Evolutionary conservation across 2,329 filamentous ascomycete genomes (phyloP), one percentile per base, ranked within the genome.

Genomic region (Monilinia polystroma): DNA sequence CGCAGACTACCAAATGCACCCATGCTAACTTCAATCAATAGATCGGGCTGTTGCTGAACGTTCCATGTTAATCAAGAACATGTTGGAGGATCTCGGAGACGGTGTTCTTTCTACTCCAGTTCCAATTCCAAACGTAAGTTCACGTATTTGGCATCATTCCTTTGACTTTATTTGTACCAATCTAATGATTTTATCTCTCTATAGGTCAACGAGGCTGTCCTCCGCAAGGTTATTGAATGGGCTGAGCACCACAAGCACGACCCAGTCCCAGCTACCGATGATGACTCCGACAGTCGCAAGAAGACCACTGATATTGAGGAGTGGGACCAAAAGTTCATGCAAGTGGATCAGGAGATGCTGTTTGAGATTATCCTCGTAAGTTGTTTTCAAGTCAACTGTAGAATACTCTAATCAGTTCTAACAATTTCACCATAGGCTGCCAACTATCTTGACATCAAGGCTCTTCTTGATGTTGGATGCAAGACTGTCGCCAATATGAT

Each of bases 401-500:
- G 8, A 12, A n/a, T 47, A 8, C 7, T 26, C 29, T 18, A 7
- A 49, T 29, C 12, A 51, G 5, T 23, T 49, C 12, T 53, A 63
- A 49, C 29, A 11, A 41, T 53, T 41, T 41, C 38, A 35, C 63
- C 65, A 18, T 72, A 95, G 91, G 95, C 95, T 4, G 92, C 94
- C 75, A 99, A 99, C 84, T 99, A 98, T 79, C 90, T 99, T 68
- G 95, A 99, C 73, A 99, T 99, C 83, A 99, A 98, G 86, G 90
- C 93, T 1, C 90, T 99, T 1, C 89, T 99, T 38, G 95, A 99
- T 72, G 94, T 98, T 68, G 95, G 95, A 70, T 99, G 95, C 87
- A 99, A 99, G 87, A 99, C 95, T 0, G 95, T 99, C 20, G 95
- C 95, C 70, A 99, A 99, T 82, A 99, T 99, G 95, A 99, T 99